Evolutionary conservation across 805 yeast species (phyloP), one percentile per base, ranked within the genome.

Genomic region (Sugiyamaella mastotermitis): DNA sequence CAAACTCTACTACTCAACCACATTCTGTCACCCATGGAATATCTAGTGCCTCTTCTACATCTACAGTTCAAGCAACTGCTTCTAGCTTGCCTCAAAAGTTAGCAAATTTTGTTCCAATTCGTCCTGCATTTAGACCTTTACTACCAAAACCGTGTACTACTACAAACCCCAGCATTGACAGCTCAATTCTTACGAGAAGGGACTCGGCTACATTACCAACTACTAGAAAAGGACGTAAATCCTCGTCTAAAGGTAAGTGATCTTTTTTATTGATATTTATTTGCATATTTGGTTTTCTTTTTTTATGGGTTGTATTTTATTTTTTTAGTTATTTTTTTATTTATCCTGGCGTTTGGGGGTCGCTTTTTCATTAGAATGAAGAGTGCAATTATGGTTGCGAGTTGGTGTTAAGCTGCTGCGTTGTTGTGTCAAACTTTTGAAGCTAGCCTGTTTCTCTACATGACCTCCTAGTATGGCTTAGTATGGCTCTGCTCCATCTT

Each of bases 81-180:
- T 16, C 40, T 4, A 14, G 22, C 4, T 3, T 23, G 6, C 4
- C 43, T 14, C n/a, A n/a, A n/a, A n/a, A n/a, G n/a, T n/a, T n/a
- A 22, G 31, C 42, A 9, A 26, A 41, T 25, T 47, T 43, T 31
- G 61, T 56, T 15, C 61, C 62, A 7, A 58, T 58, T 30, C 42
- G 60, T 18, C 61, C 63, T 3, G 53, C 58, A 13, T 56, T 56
- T 36, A 47, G 63, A n/a, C 62, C 62, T 8, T 42, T 58, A 37
- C 48, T 58, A 31, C 63, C 63, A 15, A 57, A 57, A 35, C 61
- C 61, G 8, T 43, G 44, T 20, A 36, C 30, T 27, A 16, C 40
- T n/a, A n/a, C 23, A 34, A 24, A 30, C 31, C 37, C 18, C 23
- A 30, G 3, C 24, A 22, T 5, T 24, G 34, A 4, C 23, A 20